These are phyloP conservation scores for Cercospora sojina DNA, from an alignment of 2,329 filamentous ascomycete species.

Conservation along the genomic window DNA sequence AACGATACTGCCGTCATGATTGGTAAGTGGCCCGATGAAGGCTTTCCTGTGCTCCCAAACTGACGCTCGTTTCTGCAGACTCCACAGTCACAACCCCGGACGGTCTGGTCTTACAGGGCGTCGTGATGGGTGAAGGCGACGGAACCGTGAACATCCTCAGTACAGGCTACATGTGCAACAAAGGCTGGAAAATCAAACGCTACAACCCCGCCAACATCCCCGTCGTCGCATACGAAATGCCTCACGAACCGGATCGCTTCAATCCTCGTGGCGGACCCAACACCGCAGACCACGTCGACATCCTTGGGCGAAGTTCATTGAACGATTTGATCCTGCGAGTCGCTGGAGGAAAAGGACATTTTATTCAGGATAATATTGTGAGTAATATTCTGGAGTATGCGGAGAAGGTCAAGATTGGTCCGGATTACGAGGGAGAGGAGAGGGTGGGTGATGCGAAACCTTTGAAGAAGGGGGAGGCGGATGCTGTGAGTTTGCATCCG, in stretches of 20 bases:
- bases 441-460: conserved; percentile 14
- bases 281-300: conserved; percentile 90
- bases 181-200: conserved; percentile 87
- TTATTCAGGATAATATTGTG: conserved; percentile 72
- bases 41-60: too few species aligned
- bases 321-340: conserved; percentile 89
- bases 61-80: conserved; percentile 42
- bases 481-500: conserved; percentile 1
- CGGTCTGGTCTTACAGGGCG: conserved; percentile 70
- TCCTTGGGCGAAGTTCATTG: conserved; percentile 80
- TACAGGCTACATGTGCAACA: conserved; percentile 93
- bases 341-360: conserved; percentile 78
- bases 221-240: conserved; percentile 91
- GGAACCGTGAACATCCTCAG: conserved; percentile 93
- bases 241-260: conserved; percentile 90
- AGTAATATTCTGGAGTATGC: conserved; percentile 83
- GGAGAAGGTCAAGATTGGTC: conserved; percentile 59
- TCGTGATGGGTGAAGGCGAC: conserved; percentile 94
- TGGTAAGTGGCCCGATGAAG: too few species aligned
- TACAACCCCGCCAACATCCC: conserved; percentile 86
- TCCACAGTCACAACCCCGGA: conserved; percentile 68
- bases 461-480: not conserved
- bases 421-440: conserved; percentile 22
- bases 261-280: conserved; percentile 72
- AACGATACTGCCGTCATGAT: conserved; percentile 58